Conservation (phyloP, 148 eudicot species). For the Rhododendron molle region DNA sequence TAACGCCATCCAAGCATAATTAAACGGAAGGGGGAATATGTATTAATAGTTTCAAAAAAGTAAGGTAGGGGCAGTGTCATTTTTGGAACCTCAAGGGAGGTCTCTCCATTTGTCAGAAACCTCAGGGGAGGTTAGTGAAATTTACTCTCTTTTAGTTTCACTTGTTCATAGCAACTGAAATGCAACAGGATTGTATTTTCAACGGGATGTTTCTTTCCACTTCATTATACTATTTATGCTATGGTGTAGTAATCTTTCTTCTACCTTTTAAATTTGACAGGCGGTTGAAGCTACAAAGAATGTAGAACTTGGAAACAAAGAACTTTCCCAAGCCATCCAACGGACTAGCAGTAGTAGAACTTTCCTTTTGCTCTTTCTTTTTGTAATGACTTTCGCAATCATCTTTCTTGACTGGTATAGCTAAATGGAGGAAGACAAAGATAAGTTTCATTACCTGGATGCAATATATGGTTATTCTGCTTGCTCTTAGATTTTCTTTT, state of each 20-base stretch:
- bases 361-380: conserved; percentile 71
- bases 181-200: not conserved
- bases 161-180: not conserved
- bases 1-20: not conserved
- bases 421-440: conserved; percentile 23
- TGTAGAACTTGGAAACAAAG: conserved; percentile 87
- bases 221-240: not conserved
- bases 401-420: conserved; percentile 93
- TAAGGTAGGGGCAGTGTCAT: not conserved
- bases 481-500: not conserved
- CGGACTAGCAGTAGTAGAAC: conserved; percentile 91
- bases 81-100: not conserved
- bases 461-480: not conserved
- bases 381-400: conserved; percentile 75
- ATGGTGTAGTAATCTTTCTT: not conserved
- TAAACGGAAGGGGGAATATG: not conserved
- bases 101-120: not conserved
- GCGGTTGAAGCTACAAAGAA: conserved; percentile 91
- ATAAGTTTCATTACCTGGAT: not conserved
- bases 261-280: conserved; percentile 24
- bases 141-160: not conserved
- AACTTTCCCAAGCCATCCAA: conserved; percentile 78
- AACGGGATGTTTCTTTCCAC: not conserved
- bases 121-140: not conserved
- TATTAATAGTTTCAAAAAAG: too few species aligned